phyloP scores from a whole-genome alignment of 1,284 basidiomycete genomes.

The Cutaneotrichosporon sp. region DNA sequence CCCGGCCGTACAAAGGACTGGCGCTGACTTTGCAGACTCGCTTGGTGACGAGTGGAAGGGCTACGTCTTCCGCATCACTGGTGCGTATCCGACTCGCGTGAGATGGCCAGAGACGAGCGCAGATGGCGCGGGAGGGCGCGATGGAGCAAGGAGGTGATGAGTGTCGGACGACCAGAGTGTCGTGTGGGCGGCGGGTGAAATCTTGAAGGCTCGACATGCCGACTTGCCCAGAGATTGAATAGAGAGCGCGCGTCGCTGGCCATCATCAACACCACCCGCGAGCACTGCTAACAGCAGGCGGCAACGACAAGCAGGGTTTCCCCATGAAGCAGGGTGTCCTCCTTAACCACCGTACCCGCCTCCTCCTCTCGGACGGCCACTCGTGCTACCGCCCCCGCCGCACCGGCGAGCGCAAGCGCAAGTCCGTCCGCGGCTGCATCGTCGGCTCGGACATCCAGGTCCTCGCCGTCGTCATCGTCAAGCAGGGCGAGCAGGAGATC shows the following conservation, averaged over 20 bases:
- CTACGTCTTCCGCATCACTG: constrained; percentile 95
- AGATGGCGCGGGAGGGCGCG: neutral
- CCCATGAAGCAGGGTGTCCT: constrained; percentile 98
- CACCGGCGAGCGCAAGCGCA: constrained; percentile 95
- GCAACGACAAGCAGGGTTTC: constrained; percentile 56
- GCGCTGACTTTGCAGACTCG: constrained; percentile 34
- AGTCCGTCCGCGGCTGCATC: constrained; percentile 97
- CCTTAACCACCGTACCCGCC: constrained; percentile 87
- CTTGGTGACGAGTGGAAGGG: constrained; percentile 97
- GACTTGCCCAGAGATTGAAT: no score
- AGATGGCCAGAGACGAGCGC: neutral
- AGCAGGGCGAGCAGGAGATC: constrained; percentile 92
- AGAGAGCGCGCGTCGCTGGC: neutral
- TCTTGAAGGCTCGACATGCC: constrained; percentile 69
- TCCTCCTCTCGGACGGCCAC: constrained; percentile 93
- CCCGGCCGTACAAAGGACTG: neutral
- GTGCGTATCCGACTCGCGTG: constrained; percentile 55
- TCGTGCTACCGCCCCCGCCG: constrained; percentile 96
- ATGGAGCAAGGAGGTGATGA: neutral
- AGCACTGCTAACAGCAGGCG: constrained; percentile 26
- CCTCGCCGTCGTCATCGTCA: constrained; percentile 91
- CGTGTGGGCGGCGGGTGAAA: constrained; percentile 40
- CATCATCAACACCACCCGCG: neutral
- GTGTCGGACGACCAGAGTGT: neutral
- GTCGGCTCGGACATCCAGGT: constrained; percentile 96